Percentiles rank a stretch among this genome's conserved stretches.
Evolutionary conservation across 345 rosid genomes (phyloP).

Genomic region (Syzygium oleosum): DNA sequence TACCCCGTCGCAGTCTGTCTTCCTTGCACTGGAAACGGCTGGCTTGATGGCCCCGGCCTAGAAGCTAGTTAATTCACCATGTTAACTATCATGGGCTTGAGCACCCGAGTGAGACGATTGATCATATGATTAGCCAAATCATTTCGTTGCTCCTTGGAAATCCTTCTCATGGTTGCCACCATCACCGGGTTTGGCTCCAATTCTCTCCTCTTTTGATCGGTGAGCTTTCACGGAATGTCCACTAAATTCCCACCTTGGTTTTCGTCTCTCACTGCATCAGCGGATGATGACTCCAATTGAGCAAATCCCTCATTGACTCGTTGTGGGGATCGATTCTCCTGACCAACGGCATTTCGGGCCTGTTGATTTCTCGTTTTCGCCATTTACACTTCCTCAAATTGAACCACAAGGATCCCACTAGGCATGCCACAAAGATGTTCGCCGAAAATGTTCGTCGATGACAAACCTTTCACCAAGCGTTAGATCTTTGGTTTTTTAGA

Average conservation of each 20-base stretch:
- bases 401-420: background rate
- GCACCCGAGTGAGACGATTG: too few species aligned
- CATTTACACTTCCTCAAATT: background rate
- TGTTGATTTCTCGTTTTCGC: background rate
- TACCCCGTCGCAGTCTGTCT: too few species aligned
- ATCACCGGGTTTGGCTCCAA: background rate
- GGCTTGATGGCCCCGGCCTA: too few species aligned
- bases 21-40: too few species aligned
- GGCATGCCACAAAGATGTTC: fast-evolving
- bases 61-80: too few species aligned
- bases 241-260: background rate
- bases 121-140: background rate
- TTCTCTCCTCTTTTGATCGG: background rate
- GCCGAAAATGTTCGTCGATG: background rate
- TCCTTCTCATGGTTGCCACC: background rate
- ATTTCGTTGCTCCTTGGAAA: background rate
- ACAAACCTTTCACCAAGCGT: background rate
- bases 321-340: background rate
- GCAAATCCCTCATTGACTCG: background rate
- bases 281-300: background rate
- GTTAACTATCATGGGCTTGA: too few species aligned
- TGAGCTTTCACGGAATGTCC: background rate
- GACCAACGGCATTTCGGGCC: background rate
- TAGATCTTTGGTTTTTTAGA: background rate
- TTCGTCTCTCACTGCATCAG: too few species aligned